phyloP scores from a whole-genome alignment of 2,329 filamentous ascomycete species.

The Thermomyces lanuginosus region DNA sequence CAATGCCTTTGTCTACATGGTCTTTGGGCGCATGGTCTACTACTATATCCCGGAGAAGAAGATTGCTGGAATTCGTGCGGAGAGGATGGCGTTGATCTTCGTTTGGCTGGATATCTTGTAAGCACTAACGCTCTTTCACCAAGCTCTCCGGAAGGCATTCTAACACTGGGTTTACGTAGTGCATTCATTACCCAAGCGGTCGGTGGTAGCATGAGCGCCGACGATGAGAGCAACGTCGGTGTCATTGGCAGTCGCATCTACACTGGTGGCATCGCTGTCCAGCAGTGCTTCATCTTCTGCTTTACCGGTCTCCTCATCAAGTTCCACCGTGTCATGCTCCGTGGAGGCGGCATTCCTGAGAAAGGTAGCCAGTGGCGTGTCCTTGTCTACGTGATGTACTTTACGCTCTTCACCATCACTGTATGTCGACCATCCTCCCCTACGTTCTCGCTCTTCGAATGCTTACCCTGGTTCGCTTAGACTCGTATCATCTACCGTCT shows the following conservation, averaged over 20 bases:
- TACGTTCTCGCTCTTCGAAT: constrained; percentile 1
- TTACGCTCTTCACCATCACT: constrained; percentile 34
- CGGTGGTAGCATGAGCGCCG: constrained; percentile 7
- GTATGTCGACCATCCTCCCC: constrained; percentile 8
- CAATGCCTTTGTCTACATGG: constrained; percentile 35
- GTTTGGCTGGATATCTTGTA: constrained; percentile 29
- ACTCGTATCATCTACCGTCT: constrained; percentile 44
- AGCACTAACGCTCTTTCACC: no score
- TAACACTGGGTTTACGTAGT: no score
- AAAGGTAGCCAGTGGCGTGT: constrained; percentile 4
- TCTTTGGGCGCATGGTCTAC: constrained; percentile 31
- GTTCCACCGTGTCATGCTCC: constrained; percentile 32
- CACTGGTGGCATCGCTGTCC: constrained; percentile 28
- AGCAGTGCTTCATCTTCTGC: constrained; percentile 35
- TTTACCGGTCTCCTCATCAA: constrained; percentile 34
- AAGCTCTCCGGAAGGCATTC: no score
- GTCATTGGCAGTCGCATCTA: constrained; percentile 13
- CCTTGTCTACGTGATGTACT: constrained; percentile 36
- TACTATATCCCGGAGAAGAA: constrained; percentile 25
- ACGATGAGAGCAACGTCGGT: constrained; percentile 1
- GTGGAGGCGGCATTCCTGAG: background rate
- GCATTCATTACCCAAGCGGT: constrained; percentile 12
- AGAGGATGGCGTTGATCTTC: constrained; percentile 23
- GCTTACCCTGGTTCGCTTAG: no score
- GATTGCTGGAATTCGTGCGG: constrained; percentile 24